Conservation (phyloP, 176 grass and related monocot species). For the Oryza glumipatula region DNA sequence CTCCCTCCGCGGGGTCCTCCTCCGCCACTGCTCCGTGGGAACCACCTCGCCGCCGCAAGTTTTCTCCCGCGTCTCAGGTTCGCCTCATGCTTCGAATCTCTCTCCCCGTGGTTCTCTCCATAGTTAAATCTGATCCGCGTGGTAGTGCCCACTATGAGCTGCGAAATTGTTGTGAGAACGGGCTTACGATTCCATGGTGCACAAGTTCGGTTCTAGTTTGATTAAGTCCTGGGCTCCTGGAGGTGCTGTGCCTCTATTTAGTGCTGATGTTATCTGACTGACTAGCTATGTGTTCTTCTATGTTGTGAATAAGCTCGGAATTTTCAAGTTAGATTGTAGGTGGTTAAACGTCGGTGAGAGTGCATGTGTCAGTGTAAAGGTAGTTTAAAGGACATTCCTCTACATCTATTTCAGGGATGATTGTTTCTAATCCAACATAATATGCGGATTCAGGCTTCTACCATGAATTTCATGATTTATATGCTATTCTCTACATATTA, state of each 20-base stretch:
- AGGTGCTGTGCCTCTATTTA: no score
- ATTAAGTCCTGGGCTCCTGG: not conserved
- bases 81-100: not conserved
- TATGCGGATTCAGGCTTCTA: not conserved
- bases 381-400: not conserved
- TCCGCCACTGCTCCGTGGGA: constrained; percentile 25
- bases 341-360: not conserved
- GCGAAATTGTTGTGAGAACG: not conserved
- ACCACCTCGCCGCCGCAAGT: not conserved
- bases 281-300: not conserved
- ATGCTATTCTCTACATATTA: not conserved
- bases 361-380: not conserved
- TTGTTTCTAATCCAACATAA: not conserved
- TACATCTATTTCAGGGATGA: not conserved
- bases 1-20: constrained; percentile 39
- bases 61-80: constrained; percentile 38
- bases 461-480: not conserved
- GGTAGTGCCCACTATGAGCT: not conserved
- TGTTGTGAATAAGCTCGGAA: not conserved
- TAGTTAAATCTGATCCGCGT: constrained; percentile 6
- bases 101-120: not conserved
- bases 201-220: not conserved
- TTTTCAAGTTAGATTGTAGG: not conserved
- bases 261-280: not conserved
- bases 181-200: not conserved